Evolutionary conservation across 257 asterid genomes (phyloP).

Genomic region (Solanum clarkiae): DNA sequence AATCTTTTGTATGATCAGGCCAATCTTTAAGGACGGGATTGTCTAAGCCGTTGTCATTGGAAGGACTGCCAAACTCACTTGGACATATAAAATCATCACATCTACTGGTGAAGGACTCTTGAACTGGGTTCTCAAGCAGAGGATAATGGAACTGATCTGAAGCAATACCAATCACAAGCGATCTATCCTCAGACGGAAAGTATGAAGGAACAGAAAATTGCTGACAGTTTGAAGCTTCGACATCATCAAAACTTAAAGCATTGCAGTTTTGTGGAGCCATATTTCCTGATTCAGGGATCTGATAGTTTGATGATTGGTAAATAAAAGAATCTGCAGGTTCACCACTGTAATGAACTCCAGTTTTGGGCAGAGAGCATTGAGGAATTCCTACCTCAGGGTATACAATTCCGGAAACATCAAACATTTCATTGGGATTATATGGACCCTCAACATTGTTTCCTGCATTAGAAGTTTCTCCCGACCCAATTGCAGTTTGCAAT

Average conservation of each 20-base stretch:
- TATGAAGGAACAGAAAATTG: conserved; percentile 9
- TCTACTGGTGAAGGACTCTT: conserved; percentile 10
- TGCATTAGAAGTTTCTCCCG: conserved; percentile 22
- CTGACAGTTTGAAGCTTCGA: conserved; percentile 30
- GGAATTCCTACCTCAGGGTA: conserved; percentile 24
- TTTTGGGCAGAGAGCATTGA: conserved; percentile 26
- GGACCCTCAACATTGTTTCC: conserved; percentile 26
- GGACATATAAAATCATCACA: conserved; percentile 24
- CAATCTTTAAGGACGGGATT: conserved; percentile 1
- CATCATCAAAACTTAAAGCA: conserved; percentile 21
- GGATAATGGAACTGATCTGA: conserved; percentile 29
- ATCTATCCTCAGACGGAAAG: not conserved
- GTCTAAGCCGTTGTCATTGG: conserved; percentile 8
- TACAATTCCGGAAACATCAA: conserved; percentile 8
- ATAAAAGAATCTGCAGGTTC: conserved; percentile 21
- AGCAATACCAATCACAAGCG: conserved; percentile 16
- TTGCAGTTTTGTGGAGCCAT: conserved; percentile 4
- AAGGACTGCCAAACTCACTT: conserved; percentile 16
- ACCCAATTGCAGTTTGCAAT: conserved; percentile 18
- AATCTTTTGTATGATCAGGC: conserved; percentile 20
- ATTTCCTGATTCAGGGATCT: conserved; percentile 29
- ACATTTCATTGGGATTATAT: conserved; percentile 22
- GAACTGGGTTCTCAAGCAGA: conserved; percentile 21
- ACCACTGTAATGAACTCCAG: conserved; percentile 13
- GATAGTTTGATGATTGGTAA: conserved; percentile 30